phyloP scores from a whole-genome alignment of 1,139 yeast species.

The Candida dubliniensis region DNA sequence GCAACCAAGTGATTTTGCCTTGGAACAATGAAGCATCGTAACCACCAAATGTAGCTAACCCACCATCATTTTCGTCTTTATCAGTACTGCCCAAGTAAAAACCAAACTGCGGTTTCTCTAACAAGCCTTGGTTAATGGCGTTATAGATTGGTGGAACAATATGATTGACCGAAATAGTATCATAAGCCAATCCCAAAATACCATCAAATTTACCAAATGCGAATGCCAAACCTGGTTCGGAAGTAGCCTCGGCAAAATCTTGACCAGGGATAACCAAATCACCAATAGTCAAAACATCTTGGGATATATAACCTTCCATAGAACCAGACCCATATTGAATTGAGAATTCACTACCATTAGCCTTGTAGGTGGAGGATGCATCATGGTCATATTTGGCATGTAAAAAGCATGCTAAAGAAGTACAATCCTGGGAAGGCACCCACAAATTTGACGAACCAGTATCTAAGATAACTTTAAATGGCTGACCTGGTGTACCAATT shows the following conservation, averaged over 20 bases:
- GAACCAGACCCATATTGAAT: constrained; percentile 93
- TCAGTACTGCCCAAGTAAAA: constrained; percentile 83
- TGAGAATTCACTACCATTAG: constrained; percentile 81
- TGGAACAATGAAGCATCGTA: constrained; percentile 68
- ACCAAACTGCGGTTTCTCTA: constrained; percentile 83
- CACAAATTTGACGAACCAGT: constrained; percentile 96
- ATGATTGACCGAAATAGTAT: constrained; percentile 81
- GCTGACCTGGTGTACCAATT: constrained; percentile 90
- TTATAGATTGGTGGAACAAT: constrained; percentile 93
- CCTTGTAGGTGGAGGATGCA: constrained; percentile 73
- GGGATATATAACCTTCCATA: constrained; percentile 86
- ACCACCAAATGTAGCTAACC: constrained; percentile 94
- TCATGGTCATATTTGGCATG: constrained; percentile 88
- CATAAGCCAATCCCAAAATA: constrained; percentile 90
- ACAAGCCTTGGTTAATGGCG: constrained; percentile 75
- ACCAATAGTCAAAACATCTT: constrained; percentile 77
- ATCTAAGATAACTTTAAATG: constrained; percentile 86
- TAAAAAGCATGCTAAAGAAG: constrained; percentile 91
- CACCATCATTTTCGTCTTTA: constrained; percentile 69
- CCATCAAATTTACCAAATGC: constrained; percentile 99
- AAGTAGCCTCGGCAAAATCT: constrained; percentile 95
- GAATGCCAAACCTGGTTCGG: constrained; percentile 95
- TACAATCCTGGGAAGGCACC: constrained; percentile 89
- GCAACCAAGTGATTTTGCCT: constrained; percentile 91
- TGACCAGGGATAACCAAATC: constrained; percentile 82